Percentiles rank a stretch among this genome's conserved stretches.
These are phyloP conservation scores for Cyclocybe aegerita DNA, from an alignment of 768 basidiomycete genomes.

Conservation along the genomic window DNA sequence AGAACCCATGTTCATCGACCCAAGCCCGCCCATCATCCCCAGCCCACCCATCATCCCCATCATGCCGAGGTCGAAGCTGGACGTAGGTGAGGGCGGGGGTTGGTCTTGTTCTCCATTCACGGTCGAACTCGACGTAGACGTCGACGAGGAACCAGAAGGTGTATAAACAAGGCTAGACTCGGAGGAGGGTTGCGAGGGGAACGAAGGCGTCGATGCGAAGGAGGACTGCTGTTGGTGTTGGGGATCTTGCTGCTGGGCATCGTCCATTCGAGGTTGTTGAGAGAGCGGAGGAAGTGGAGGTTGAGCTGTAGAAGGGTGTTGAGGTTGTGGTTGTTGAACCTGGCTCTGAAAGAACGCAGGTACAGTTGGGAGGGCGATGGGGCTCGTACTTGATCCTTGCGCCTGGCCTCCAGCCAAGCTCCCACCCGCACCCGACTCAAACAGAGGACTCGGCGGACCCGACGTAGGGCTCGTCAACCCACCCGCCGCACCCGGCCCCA, in stretches of 20 bases:
- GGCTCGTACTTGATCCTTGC: neutral
- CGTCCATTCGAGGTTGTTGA: too few relatives aligned
- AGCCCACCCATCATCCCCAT: neutral
- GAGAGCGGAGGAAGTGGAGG: too few relatives aligned
- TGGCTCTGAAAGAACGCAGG: too few relatives aligned
- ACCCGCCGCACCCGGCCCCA: neutral
- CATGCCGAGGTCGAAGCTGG: neutral
- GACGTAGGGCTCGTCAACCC: slow-evolving; percentile 1
- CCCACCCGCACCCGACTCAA: neutral
- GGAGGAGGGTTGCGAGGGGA: neutral
- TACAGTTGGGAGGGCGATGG: neutral
- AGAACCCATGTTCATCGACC: neutral
- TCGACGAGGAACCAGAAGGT: too few relatives aligned
- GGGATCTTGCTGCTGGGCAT: too few relatives aligned
- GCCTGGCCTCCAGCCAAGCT: neutral
- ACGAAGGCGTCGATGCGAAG: too few relatives aligned
- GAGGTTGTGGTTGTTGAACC: too few relatives aligned
- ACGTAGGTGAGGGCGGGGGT: neutral
- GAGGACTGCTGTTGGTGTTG: too few relatives aligned
- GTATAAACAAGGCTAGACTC: neutral
- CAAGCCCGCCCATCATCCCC: neutral
- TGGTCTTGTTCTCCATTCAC: neutral
- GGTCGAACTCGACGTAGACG: neutral
- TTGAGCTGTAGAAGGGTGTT: too few relatives aligned
- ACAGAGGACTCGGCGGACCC: slow-evolving; percentile 3